Evolutionary conservation across 2,329 filamentous ascomycete genomes (phyloP).

Genomic region (Amesomyces nigricolor): DNA sequence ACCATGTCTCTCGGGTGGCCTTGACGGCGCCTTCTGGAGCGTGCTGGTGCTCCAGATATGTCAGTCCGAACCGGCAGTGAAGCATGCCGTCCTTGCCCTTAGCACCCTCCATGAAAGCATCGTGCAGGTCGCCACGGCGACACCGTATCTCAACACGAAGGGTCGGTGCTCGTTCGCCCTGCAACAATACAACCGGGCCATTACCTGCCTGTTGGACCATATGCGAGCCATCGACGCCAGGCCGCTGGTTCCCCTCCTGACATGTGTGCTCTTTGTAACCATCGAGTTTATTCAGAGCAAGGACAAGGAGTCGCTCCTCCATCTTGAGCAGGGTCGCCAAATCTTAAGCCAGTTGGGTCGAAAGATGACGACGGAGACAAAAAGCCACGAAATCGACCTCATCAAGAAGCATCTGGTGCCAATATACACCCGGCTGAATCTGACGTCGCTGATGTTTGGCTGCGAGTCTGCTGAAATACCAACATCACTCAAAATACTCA

Average conservation of each 20-base stretch:
- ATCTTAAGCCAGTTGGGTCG: slow-evolving; percentile 34
- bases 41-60: slow-evolving; percentile 42
- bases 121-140: slow-evolving; percentile 22
- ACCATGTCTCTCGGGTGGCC: slow-evolving; percentile 38
- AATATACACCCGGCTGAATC: slow-evolving; percentile 39
- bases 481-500: slow-evolving; percentile 30
- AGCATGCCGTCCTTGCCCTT: slow-evolving; percentile 46
- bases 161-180: slow-evolving; percentile 33
- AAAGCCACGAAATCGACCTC: slow-evolving; percentile 33
- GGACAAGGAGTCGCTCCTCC: slow-evolving; percentile 40
- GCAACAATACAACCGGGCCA: slow-evolving; percentile 45
- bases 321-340: slow-evolving; percentile 40
- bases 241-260: slow-evolving; percentile 36
- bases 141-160: slow-evolving; percentile 23
- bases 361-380: slow-evolving; percentile 24
- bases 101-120: slow-evolving; percentile 41
- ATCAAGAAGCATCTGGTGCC: slow-evolving; percentile 39
- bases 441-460: slow-evolving; percentile 39
- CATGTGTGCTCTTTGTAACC: slow-evolving; percentile 46
- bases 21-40: slow-evolving; percentile 41
- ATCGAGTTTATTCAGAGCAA: slow-evolving; percentile 51
- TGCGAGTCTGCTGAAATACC: slow-evolving; percentile 35
- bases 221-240: slow-evolving; percentile 32
- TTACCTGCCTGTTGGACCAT: slow-evolving; percentile 35
- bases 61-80: slow-evolving; percentile 40